Conservation (phyloP, 2,329 filamentous ascomycete genomes). For the Biscogniauxia mediterranea region DNA sequence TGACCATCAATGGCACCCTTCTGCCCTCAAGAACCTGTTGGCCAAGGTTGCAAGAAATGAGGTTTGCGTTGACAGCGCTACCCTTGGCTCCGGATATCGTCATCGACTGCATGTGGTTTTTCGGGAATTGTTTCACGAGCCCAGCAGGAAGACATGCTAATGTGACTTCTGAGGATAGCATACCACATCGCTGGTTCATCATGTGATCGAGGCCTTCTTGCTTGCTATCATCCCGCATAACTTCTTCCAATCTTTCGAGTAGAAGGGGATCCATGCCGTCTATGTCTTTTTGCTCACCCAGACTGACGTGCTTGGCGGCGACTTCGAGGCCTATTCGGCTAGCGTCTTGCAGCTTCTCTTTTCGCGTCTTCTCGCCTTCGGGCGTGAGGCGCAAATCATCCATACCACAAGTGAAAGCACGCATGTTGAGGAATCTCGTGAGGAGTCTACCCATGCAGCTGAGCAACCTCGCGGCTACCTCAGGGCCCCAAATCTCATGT, state of each 20-base stretch:
- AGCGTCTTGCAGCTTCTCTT: slow-evolving; percentile 66
- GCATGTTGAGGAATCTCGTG: slow-evolving; percentile 87
- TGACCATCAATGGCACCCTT: slow-evolving; percentile 95
- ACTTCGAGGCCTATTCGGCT: slow-evolving; percentile 71
- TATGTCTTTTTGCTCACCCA: slow-evolving; percentile 58
- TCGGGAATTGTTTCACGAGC: slow-evolving; percentile 87
- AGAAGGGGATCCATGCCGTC: slow-evolving; percentile 68
- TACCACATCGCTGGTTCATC: slow-evolving; percentile 68
- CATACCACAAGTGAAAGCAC: slow-evolving; percentile 95
- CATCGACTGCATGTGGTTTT: slow-evolving; percentile 99
- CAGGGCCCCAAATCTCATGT: slow-evolving; percentile 90
- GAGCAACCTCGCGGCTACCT: slow-evolving; percentile 79
- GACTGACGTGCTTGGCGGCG: slow-evolving; percentile 83
- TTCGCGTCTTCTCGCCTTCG: slow-evolving; percentile 71
- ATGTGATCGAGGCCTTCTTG: slow-evolving; percentile 87
- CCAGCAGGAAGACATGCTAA: slow-evolving; percentile 75
- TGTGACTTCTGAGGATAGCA: slow-evolving; percentile 77
- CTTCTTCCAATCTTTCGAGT: slow-evolving; percentile 77
- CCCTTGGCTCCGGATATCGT: slow-evolving; percentile 96
- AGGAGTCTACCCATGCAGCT: slow-evolving; percentile 86
- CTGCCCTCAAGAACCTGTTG: slow-evolving; percentile 95
- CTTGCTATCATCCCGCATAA: slow-evolving; percentile 86
- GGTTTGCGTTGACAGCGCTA: slow-evolving; percentile 86
- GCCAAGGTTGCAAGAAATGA: slow-evolving; percentile 96
- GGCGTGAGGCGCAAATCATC: slow-evolving; percentile 87